Base-by-base conservation (phyloP, 306 rosid species). In the Rosa chinensis region DNA sequence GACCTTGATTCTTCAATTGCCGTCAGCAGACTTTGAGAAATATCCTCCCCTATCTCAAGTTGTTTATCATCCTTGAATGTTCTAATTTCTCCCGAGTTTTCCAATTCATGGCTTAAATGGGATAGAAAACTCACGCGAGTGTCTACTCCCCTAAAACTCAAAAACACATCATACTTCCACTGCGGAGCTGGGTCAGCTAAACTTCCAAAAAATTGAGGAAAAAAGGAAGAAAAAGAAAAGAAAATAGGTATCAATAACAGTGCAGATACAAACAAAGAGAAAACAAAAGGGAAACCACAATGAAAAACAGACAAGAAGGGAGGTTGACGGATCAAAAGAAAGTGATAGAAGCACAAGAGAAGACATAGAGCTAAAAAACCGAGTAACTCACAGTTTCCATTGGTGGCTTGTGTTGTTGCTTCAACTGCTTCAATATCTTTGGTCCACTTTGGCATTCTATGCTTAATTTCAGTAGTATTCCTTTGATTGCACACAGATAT, bases 1-100 rank as follows among this genome's bases (percentile, higher is more conserved):
- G 25, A 62, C 40, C 67, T 62, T 62, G 67, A 62, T 62, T 62
- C 67, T 62, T 62, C 67, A 12, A 62, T 62, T 11, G 67, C 67
- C 2, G 40, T 25, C 11, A 62, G 8, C 17, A 62, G 40, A 5
- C 3, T 62, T 62, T 10, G 18, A 62, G 67, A 25, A 25, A 62
- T 62, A 62, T 3, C 40, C 6, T 4, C 25, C 67, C 67, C 40
- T 12, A 25, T 62, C 67, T 62, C 5, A 21, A 62, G 67, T 62
- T 11, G 67, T 1, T 11, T 6, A 11, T 62, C 67, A 62, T 25
- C 67, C 67, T 25, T 62, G 5, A 62, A 62, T 10, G 8, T 62
- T 28, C 18, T 62, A 28, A 25, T 62, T 11, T 25, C 5, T 62
- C 10, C 25, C 2, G 67, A 25, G 67, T 12, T 62, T 62, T 62